Base-by-base conservation (phyloP, 192 early-diverging fungal genomes). In the Coemansia sp. region DNA sequence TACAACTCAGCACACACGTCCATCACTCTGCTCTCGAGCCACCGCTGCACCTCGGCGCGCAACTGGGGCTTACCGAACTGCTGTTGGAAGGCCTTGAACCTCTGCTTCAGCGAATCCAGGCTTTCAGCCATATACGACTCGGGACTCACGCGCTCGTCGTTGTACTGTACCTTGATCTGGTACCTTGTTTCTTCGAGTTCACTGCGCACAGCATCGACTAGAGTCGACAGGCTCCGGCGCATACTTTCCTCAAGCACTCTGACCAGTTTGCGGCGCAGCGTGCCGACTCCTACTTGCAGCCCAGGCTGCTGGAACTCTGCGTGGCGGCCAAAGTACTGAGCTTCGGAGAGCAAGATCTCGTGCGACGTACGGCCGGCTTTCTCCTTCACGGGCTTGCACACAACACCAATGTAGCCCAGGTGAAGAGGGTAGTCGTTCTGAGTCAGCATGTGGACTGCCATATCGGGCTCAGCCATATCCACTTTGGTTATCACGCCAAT, bases 151-250 rank as follows among this genome's bases (percentile, higher is more conserved):
- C 90, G 87, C 67, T 95, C 92, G 81, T 99, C 97, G 68, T 98
- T 98, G 88, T 98, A 99, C 57, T 96, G 94, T 12, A 99, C 97
- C 81, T 99, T 99, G 87, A 96, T 97, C 86, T 98, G 95, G 78
- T 99, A 99, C 15, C 91, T 88, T 12, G 96, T 90, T 80, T 99
- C 96, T 62, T 98, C 96, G 46, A 99, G 87, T 73, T 99, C 96
- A 70, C 74, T 86, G 68, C 98, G 93, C n/a, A 99, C 97, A 0
- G 93, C 92, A 64, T 96, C 93, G n/a, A 93, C 89, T 72, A 99
- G 93, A 9, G 83, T 87, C 67, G 89, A 89, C 42, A 99, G 84
- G 24, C 89, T 93, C 46, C 87, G 85, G 49, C 90, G 91, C 97
- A 99, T 98, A 71, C 91, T 92, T 60, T 93, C 91, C 70, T 99